A percentile compares a stretch with the other conserved stretches of the same genome.
These are phyloP conservation scores for Lactuca saligna DNA, from an alignment of 129 eudicot genomes.

Conservation along the genomic window DNA sequence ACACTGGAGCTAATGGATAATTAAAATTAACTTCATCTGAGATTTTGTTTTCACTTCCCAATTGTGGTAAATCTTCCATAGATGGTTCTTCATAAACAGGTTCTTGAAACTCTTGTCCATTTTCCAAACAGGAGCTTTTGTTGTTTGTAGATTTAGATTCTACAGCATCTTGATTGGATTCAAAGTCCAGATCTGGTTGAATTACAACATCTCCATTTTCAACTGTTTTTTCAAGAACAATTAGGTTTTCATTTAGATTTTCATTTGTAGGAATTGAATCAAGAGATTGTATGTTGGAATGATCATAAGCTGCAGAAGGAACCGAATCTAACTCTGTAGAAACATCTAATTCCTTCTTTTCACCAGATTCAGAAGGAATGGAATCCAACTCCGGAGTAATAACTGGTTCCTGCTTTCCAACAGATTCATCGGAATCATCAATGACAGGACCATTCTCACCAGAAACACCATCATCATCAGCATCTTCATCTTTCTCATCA, in stretches of 20 bases:
- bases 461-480: slow-evolving; percentile 9
- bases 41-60: slow-evolving; percentile 13
- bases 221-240: slow-evolving; percentile 13
- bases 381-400: background rate
- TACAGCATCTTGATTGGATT: slow-evolving; percentile 27
- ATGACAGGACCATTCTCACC: background rate
- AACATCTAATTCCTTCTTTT: slow-evolving; percentile 14
- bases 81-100: slow-evolving; percentile 24
- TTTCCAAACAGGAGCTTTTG: slow-evolving; percentile 2
- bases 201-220: slow-evolving; percentile 12
- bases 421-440: slow-evolving; percentile 13
- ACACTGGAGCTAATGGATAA: slow-evolving; percentile 22
- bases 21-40: slow-evolving; percentile 6
- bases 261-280: slow-evolving; percentile 17
- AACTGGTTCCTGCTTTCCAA: slow-evolving; percentile 17
- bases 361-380: slow-evolving; percentile 31
- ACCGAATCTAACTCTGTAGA: slow-evolving; percentile 30
- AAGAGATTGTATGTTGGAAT: slow-evolving; percentile 27
- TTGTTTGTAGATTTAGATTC: slow-evolving; percentile 21
- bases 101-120: slow-evolving; percentile 17
- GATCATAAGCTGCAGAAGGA: slow-evolving; percentile 10
- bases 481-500: slow-evolving; percentile 2
- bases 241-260: slow-evolving; percentile 1
- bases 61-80: slow-evolving; percentile 21
- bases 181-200: slow-evolving; percentile 1